Evolutionary conservation across 164 flowering plant genomes (phyloP).

Genomic region (Sedum album): DNA sequence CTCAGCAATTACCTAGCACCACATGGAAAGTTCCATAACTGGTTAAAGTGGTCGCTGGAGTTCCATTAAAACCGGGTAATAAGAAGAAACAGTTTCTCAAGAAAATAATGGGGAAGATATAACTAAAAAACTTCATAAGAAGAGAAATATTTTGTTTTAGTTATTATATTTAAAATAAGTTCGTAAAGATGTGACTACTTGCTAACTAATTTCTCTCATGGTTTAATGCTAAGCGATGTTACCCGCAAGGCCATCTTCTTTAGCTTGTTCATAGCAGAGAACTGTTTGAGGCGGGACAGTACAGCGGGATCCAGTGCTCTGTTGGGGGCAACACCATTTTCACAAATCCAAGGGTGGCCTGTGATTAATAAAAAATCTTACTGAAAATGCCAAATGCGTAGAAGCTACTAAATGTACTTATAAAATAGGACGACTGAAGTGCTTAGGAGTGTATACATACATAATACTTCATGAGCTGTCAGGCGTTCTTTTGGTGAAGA

Average conservation of each 20-base stretch:
- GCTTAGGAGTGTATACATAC: neutral
- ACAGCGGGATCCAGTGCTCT: constrained; percentile 1
- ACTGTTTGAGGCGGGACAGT: neutral
- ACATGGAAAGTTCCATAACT: neutral
- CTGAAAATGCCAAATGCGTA: neutral
- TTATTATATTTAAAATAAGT: no score
- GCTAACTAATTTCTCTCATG: neutral
- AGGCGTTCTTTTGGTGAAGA: neutral
- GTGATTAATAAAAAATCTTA: neutral
- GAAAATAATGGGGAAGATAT: no score
- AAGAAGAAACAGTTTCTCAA: no score
- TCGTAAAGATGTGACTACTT: neutral
- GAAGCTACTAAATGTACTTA: neutral
- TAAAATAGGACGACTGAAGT: no score
- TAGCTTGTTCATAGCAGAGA: constrained; percentile 1
- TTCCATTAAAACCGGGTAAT: neutral
- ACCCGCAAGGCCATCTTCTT: constrained; percentile 4
- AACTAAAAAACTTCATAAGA: no score
- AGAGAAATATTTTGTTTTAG: no score
- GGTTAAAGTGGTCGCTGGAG: neutral
- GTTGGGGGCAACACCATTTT: constrained; percentile 2
- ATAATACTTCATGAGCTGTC: constrained; percentile 7
- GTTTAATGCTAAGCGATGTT: neutral
- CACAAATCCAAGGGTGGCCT: constrained; percentile 5
- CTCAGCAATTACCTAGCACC: neutral